Percentiles rank a stretch among this genome's conserved stretches.
phyloP scores from a whole-genome alignment of 495 filamentous ascomycete species.

The Aspergillus biplanus region DNA sequence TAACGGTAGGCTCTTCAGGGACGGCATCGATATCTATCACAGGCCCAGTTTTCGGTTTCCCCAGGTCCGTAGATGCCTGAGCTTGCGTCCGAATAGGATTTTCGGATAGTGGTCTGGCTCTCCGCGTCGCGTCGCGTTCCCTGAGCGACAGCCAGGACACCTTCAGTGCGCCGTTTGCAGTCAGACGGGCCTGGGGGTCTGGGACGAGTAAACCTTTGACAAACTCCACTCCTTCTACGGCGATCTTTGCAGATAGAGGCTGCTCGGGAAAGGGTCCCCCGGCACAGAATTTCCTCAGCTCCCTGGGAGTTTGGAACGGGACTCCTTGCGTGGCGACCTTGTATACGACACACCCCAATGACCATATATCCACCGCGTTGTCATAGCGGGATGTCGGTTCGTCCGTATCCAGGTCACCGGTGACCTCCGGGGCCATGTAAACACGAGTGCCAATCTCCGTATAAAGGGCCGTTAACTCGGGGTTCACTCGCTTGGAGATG shows the following conservation, averaged over 20 bases:
- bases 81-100: too few relatives aligned
- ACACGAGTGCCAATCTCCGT: neutral
- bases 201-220: neutral
- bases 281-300: neutral
- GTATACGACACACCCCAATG: neutral
- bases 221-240: neutral
- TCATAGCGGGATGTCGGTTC: neutral
- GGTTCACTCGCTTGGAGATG: slow-evolving; percentile 3
- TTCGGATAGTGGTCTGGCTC: too few relatives aligned
- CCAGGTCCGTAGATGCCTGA: too few relatives aligned
- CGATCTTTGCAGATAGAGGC: neutral
- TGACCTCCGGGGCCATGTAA: neutral
- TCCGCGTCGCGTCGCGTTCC: too few relatives aligned
- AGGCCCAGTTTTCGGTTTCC: too few relatives aligned
- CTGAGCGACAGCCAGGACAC: neutral
- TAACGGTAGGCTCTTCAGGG: too few relatives aligned
- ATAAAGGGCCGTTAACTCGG: neutral
- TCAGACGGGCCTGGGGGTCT: neutral
- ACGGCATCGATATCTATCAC: too few relatives aligned
- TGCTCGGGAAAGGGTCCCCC: neutral
- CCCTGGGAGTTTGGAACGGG: neutral
- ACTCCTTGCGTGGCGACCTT: neutral
- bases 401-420: neutral
- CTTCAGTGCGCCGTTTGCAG: neutral
- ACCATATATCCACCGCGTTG: slow-evolving; percentile 7